Evolutionary conservation across 2,329 filamentous ascomycete genomes (phyloP).

Genomic region (Zelopaecilomyces penicillatus): DNA sequence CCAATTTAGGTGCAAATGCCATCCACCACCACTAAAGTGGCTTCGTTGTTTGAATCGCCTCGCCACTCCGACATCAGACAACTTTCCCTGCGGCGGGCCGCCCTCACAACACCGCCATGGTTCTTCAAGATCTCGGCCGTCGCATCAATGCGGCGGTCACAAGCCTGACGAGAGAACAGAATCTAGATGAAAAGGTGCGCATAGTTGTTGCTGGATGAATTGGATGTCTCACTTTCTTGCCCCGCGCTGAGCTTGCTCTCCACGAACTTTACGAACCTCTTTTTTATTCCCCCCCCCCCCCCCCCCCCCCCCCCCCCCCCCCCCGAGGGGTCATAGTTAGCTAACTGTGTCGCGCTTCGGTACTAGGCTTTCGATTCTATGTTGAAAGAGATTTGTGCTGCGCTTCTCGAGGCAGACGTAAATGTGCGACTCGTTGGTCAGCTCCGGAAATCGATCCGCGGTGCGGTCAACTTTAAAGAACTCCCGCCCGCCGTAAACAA

Average conservation of each 20-base stretch:
- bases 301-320: conserved; percentile 7
- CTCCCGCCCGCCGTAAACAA: conserved; percentile 89
- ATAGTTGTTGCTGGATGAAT: no score
- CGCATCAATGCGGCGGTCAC: conserved; percentile 96
- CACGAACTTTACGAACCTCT: neutral
- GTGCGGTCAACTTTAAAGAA: conserved; percentile 89
- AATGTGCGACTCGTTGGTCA: conserved; percentile 89
- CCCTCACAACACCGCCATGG: conserved; percentile 50
- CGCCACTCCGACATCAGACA: no score
- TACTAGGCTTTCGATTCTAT: conserved; percentile 85
- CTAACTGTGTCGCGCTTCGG: conserved; percentile 4
- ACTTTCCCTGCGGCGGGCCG: no score
- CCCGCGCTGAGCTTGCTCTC: conserved; percentile 1
- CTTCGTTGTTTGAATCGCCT: no score
- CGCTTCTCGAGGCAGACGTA: conserved; percentile 92
- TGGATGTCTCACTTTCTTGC: neutral
- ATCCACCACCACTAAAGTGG: no score
- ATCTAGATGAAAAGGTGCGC: conserved; percentile 86
- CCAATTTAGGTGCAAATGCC: no score
- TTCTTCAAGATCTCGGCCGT: conserved; percentile 96
- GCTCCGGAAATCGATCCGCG: conserved; percentile 87
- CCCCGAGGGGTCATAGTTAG: neutral
- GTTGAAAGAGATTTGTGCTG: conserved; percentile 96
- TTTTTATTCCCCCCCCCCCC: conserved; percentile 5
- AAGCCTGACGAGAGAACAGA: conserved; percentile 83